A percentile compares a stretch with the other conserved stretches of the same genome.
These are phyloP conservation scores for Geotrichum phurueaensis DNA, from an alignment of 1,139 yeast genomes.

Conservation along the genomic window DNA sequence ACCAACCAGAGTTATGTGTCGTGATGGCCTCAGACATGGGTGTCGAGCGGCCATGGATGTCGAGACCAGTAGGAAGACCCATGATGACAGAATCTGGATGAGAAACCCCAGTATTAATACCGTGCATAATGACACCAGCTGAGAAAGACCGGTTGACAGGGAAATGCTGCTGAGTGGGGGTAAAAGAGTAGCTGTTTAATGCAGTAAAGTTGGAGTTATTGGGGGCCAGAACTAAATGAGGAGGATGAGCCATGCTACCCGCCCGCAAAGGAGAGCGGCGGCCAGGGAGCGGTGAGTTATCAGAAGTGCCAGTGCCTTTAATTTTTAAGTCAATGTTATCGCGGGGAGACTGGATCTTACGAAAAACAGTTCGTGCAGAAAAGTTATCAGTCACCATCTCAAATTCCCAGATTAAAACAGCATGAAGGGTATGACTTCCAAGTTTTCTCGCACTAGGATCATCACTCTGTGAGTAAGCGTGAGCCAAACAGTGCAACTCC, in stretches of 20 bases:
- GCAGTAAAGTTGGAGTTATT: not conserved
- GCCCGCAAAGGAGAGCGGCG: conserved; percentile 11
- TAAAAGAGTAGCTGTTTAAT: not conserved
- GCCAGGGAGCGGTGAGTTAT: conserved; percentile 10
- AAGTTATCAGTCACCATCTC: conserved; percentile 34
- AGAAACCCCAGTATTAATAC: not conserved
- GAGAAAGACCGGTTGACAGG: not conserved
- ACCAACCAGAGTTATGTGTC: not conserved
- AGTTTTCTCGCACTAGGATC: conserved; percentile 1
- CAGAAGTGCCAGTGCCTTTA: conserved; percentile 6
- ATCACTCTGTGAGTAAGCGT: conserved; percentile 10
- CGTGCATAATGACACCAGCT: not conserved
- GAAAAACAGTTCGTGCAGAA: conserved; percentile 35
- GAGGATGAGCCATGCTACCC: conserved; percentile 2
- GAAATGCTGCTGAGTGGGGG: conserved; percentile 5
- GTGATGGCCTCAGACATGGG: conserved; percentile 5
- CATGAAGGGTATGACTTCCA: conserved; percentile 16
- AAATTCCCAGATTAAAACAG: conserved; percentile 35
- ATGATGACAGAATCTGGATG: not conserved
- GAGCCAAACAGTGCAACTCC: conserved; percentile 27
- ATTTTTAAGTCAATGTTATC: conserved; percentile 3
- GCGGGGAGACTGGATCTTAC: conserved; percentile 19
- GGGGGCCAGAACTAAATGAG: not conserved
- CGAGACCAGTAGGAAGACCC: not conserved
- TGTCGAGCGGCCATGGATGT: conserved; percentile 6